phyloP scores from a whole-genome alignment of 1,284 basidiomycete species.

The Cystobasidium slooffiae region DNA sequence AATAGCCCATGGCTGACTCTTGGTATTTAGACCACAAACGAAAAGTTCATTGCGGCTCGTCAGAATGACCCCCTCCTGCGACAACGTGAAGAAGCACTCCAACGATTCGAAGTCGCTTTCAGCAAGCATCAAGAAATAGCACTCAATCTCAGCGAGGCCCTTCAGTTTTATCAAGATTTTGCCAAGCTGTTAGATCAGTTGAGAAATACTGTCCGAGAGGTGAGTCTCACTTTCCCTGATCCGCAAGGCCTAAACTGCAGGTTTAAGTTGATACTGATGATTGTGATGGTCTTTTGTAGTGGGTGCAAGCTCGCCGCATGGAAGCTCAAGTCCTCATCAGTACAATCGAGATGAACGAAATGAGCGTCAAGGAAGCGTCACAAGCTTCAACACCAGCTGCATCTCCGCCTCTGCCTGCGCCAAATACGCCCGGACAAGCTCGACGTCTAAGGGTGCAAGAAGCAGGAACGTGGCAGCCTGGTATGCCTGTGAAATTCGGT shows the following conservation, averaged over 20 bases:
- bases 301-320: conserved; percentile 39
- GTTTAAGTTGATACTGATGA: neutral
- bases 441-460: conserved; percentile 27
- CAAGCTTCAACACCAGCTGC: neutral
- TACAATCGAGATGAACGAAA: conserved; percentile 33
- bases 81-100: conserved; percentile 80
- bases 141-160: conserved; percentile 83
- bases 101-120: conserved; percentile 84
- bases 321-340: conserved; percentile 31
- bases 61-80: conserved; percentile 77
- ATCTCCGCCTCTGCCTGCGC: conserved; percentile 10
- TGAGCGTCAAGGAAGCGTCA: conserved; percentile 22
- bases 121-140: conserved; percentile 85
- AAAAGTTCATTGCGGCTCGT: conserved; percentile 76
- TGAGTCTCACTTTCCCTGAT: no score
- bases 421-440: conserved; percentile 27
- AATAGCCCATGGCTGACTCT: neutral
- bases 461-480: conserved; percentile 35
- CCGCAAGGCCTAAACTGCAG: no score
- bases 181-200: conserved; percentile 71
- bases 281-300: conserved; percentile 1
- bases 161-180: conserved; percentile 87
- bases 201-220: conserved; percentile 70
- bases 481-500: conserved; percentile 37
- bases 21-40: conserved; percentile 68